These are phyloP conservation scores for Pezicula neosporulosa DNA, from an alignment of 2,329 filamentous ascomycete genomes.

Conservation along the genomic window DNA sequence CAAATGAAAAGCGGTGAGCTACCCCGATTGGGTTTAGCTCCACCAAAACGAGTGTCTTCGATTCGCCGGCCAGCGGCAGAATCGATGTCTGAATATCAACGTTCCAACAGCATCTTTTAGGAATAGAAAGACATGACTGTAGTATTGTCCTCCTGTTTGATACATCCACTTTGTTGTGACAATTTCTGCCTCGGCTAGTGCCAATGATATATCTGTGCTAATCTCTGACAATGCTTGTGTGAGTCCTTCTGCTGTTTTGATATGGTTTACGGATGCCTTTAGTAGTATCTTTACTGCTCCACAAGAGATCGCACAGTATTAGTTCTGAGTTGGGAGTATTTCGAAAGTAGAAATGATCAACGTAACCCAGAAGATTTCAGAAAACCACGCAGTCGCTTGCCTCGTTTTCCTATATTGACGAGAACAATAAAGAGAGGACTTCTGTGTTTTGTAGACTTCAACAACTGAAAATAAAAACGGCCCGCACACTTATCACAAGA, in stretches of 20 bases:
- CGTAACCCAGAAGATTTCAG: too few species aligned
- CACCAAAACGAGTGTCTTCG: too few species aligned
- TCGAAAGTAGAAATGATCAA: constrained; percentile 20
- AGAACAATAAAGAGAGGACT: too few species aligned
- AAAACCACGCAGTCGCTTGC: too few species aligned
- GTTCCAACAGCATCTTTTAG: constrained; percentile 10
- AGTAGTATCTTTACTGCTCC: constrained; percentile 24
- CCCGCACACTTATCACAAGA: too few species aligned
- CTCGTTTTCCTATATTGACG: too few species aligned
- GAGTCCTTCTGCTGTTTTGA: constrained; percentile 15
- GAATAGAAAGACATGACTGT: constrained; percentile 24
- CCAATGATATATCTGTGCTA: constrained; percentile 14
- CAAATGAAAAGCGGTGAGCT: too few species aligned
- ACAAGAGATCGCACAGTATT: constrained; percentile 28
- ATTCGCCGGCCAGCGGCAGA: too few species aligned
- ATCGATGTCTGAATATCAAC: too few species aligned
- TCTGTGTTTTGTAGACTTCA: too few species aligned
- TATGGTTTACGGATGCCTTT: constrained; percentile 24
- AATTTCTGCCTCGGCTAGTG: not conserved
- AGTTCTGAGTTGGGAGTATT: constrained; percentile 25
- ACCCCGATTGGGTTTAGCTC: too few species aligned
- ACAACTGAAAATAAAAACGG: too few species aligned
- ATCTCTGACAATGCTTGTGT: constrained; percentile 15
- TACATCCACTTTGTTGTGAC: constrained; percentile 12
- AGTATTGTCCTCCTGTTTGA: constrained; percentile 13